Base-by-base conservation (phyloP, 495 filamentous ascomycete genomes). In the Penicillium chermesinum region DNA sequence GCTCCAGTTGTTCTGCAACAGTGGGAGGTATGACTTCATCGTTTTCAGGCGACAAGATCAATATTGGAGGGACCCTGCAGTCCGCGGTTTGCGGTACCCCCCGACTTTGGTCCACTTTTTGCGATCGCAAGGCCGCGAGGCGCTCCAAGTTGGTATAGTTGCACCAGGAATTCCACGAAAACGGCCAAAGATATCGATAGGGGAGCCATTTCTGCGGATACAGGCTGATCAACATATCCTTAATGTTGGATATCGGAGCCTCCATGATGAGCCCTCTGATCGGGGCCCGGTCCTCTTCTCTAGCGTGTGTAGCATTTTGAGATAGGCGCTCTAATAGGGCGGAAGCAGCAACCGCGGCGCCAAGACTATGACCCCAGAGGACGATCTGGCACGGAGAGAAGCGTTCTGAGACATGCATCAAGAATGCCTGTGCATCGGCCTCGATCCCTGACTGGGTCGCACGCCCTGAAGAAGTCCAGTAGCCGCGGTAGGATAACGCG, bases 191-290 rank as follows among this genome's bases (percentile, higher is more conserved):
- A 63, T 85, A 83, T 3, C 79, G 70, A 62, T 93, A 91, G 1
- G 87, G 87, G 0, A 91, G 65, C 88, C 88, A 91, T 49, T 80
- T 85, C 56, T 91, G 86, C 8, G 87, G 87, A 62, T 90, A 93
- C 15, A 94, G 59, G 2, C 77, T 78, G 21, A 78, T 66, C 14
- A 94, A 67, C 86, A 94, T 89, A 21, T 79, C 75, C n/a, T 76
- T 69, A 44, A 89, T 76, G 44, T 78, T 88, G 1, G 81, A 72
- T 44, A 89, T 90, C 2, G 88, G 87, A 0, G 87, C 90, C 54
- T 93, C 87, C 9, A 91, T 71, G 10, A 91, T 65, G 42, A 93
- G 39, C 3, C 75, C 77, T 7, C 25, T 4, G 25, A 30, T 30
- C 4, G 25, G 25, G 10, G 25, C 25, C 25, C 4, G 10, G 25